Evolutionary conservation across 1,139 yeast species (phyloP).

Genomic region (Chernovozyma sophiae-reginae): DNA sequence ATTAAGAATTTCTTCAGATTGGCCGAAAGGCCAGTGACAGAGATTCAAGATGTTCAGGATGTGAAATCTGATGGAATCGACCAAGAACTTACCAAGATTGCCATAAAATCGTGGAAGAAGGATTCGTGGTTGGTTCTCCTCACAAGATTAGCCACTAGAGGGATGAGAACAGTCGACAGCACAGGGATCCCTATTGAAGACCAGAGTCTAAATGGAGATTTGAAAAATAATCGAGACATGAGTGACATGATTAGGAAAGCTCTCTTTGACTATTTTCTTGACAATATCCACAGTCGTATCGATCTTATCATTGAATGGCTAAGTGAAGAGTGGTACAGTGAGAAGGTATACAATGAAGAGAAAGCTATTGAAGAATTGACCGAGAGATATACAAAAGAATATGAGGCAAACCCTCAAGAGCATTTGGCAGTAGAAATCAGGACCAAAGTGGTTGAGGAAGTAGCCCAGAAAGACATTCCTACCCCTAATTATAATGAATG

Average conservation of each 20-base stretch:
- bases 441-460: conserved; percentile 9
- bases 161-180: conserved; percentile 43
- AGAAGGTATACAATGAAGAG: conserved; percentile 42
- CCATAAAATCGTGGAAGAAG: conserved; percentile 60
- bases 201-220: conserved; percentile 12
- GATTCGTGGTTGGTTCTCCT: conserved; percentile 78
- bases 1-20: conserved; percentile 52
- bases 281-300: conserved; percentile 66
- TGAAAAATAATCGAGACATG: conserved; percentile 29
- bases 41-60: conserved; percentile 14
- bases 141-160: conserved; percentile 77
- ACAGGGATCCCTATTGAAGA: conserved; percentile 22
- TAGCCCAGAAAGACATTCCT: conserved; percentile 13
- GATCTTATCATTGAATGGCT: conserved; percentile 90
- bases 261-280: conserved; percentile 68
- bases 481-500: conserved; percentile 60
- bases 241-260: conserved; percentile 65
- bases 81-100: conserved; percentile 47
- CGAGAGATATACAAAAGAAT: conserved; percentile 12
- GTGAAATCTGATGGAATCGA: conserved; percentile 15
- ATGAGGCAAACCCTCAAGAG: conserved; percentile 10
- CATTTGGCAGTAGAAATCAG: conserved; percentile 5
- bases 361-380: conserved; percentile 13
- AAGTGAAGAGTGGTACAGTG: conserved; percentile 92
- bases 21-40: conserved; percentile 26